Evolutionary conservation across 805 yeast species (phyloP).

Genomic region (Candida jianshihensis): DNA sequence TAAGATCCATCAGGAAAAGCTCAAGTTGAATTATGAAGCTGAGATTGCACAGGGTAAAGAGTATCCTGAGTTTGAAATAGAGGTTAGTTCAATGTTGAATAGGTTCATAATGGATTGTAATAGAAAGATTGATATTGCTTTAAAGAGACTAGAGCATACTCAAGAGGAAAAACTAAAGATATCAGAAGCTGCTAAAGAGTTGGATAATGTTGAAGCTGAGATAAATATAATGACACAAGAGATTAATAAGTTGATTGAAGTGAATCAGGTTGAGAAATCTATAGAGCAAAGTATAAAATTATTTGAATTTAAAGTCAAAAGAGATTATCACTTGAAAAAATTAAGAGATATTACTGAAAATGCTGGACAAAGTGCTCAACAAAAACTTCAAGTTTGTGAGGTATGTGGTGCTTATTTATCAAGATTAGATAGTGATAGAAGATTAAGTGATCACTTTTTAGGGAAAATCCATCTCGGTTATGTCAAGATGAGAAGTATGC

Average conservation of each 20-base stretch:
- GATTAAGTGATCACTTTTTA: conserved; percentile 82
- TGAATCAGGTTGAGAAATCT: conserved; percentile 45
- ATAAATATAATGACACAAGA: conserved; percentile 67
- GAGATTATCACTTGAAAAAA: conserved; percentile 47
- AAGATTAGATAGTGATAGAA: conserved; percentile 76
- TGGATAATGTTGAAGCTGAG: conserved; percentile 54
- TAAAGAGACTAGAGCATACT: conserved; percentile 60
- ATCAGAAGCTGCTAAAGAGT: conserved; percentile 43
- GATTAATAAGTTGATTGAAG: conserved; percentile 42
- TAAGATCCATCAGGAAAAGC: conserved; percentile 64
- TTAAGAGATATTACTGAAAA: conserved; percentile 60
- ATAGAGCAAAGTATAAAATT: conserved; percentile 41
- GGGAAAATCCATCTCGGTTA: conserved; percentile 86
- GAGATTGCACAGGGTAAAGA: conserved; percentile 33
- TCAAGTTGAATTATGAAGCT: conserved; percentile 61
- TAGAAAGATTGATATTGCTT: conserved; percentile 53
- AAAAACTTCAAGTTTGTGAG: conserved; percentile 83
- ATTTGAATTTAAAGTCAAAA: conserved; percentile 37
- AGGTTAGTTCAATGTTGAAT: conserved; percentile 39
- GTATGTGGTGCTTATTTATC: conserved; percentile 87
- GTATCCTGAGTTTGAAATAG: conserved; percentile 40
- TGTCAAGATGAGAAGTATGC: conserved; percentile 56
- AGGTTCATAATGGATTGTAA: conserved; percentile 62
- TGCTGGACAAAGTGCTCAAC: conserved; percentile 81
- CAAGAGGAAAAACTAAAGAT: conserved; percentile 64